phyloP scores from a whole-genome alignment of 495 filamentous ascomycete genomes.

The Corynascus novoguineensis region DNA sequence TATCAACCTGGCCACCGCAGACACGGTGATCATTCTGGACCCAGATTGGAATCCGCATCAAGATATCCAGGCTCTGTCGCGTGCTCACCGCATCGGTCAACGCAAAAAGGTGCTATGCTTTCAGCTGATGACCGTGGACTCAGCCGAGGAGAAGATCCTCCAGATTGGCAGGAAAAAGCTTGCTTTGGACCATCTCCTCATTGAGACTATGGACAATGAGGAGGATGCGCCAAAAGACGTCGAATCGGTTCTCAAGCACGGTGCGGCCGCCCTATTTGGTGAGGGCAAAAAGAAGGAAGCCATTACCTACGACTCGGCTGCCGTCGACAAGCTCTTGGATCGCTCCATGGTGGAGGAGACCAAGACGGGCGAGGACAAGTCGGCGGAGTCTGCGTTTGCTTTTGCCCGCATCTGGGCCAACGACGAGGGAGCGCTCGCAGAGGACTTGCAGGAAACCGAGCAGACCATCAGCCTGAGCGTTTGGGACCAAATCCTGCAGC shows the following conservation, averaged over 20 bases:
- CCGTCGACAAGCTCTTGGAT: conserved; percentile 83
- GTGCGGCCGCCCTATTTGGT: conserved; percentile 78
- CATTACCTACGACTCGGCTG: conserved; percentile 71
- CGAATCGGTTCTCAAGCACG: conserved; percentile 83
- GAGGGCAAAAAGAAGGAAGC: conserved; percentile 59
- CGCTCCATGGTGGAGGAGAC: conserved; percentile 75
- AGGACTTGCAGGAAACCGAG: conserved; percentile 52
- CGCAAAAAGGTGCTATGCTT: conserved; percentile 93
- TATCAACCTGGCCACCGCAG: conserved; percentile 94
- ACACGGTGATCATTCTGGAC: conserved; percentile 97
- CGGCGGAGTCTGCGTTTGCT: conserved; percentile 73
- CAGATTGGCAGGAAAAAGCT: conserved; percentile 95
- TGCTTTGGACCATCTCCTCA: conserved; percentile 86
- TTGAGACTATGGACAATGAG: conserved; percentile 74
- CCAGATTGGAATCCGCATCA: conserved; percentile 98
- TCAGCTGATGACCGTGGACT: conserved; percentile 82
- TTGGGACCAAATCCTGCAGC: conserved; percentile 82
- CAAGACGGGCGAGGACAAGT: conserved; percentile 47
- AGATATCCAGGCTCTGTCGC: conserved; percentile 90
- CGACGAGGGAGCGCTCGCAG: conserved; percentile 55
- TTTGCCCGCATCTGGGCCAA: conserved; percentile 93
- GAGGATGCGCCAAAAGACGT: conserved; percentile 70
- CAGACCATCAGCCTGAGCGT: conserved; percentile 55
- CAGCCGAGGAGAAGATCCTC: conserved; percentile 91
- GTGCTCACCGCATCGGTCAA: conserved; percentile 93